Evolutionary conservation across 495 filamentous ascomycete genomes (phyloP), one percentile per base, ranked within the genome.

Genomic region (Penicillium cinerascens): DNA sequence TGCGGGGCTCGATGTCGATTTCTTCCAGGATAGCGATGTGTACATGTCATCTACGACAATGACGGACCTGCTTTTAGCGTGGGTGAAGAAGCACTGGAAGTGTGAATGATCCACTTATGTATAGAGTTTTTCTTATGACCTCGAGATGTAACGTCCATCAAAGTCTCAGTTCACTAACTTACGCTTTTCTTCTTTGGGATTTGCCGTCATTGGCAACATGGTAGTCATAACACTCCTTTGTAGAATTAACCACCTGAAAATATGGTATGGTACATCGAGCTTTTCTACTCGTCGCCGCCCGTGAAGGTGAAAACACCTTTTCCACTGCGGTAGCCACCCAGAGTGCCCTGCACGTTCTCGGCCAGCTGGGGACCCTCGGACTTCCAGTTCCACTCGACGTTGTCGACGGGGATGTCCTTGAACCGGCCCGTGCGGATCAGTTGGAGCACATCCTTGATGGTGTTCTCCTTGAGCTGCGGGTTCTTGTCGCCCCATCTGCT

Each of bases 251-350:
- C 1, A n/a, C 10, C 5, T 6, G n/a, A 39, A 18, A 7, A 37
- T 41, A 18, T 39, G 37, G 37, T 39, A 39, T 17, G 37, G 37
- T 39, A 39, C 9, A 39, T 39, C 29, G 29, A 33, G 10, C 3
- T 33, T 10, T 33, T 42, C 25, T 38, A 60, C 61, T 60, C 70
- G 51, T 77, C 72, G 18, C 68, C 68, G 6, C 69, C 74, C 44
- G 78, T 79, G 66, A 92, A 98, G 10, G 90, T 80, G 68, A 98
- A 92, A 11, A 97, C 73, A 8, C 91, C 89, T 77, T 98, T 98
- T 13, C 92, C 93, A 57, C 79, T 76, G 52, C 88, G 79, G 63
- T 84, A 95, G 0, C 90, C 92, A 54, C 84, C 76, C 49, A 92
- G 68, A n/a, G 90, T 92, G 9, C 82, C 81, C 57, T 86, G 81